These are phyloP conservation scores for Podospora fimiseda DNA, from an alignment of 495 filamentous ascomycete genomes.

Conservation along the genomic window DNA sequence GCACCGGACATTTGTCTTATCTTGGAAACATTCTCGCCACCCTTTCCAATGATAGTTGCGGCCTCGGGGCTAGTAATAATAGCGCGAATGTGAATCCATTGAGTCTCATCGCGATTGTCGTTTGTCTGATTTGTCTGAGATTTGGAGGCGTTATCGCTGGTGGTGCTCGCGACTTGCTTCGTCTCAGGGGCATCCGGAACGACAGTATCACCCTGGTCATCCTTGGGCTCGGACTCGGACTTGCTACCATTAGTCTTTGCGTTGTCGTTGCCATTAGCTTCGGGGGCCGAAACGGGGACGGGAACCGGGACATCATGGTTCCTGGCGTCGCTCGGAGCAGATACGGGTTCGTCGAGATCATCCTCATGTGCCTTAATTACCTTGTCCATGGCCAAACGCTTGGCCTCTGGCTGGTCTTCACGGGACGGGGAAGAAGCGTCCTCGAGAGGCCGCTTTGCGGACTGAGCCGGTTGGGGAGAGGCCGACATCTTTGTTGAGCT, in stretches of 20 bases:
- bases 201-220: conserved; percentile 58
- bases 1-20: conserved; percentile 87
- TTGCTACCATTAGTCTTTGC: conserved; percentile 49
- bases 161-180: conserved; percentile 41
- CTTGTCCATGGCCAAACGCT: conserved; percentile 94
- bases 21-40: conserved; percentile 94
- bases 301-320: conserved; percentile 24
- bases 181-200: conserved; percentile 61
- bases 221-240: conserved; percentile 50
- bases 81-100: conserved; percentile 93
- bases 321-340: conserved; percentile 19
- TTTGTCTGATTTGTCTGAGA: conserved; percentile 23
- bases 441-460: conserved; percentile 89
- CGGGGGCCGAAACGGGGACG: conserved; percentile 11
- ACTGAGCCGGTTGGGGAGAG: conserved; percentile 49
- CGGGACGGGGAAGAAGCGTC: conserved; percentile 92
- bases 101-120: conserved; percentile 69
- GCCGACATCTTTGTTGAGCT: conserved; percentile 45
- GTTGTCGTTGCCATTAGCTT: conserved; percentile 38
- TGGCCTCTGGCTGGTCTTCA: conserved; percentile 91
- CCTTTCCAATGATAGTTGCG: conserved; percentile 96
- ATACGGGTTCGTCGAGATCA: conserved; percentile 32
- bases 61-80: conserved; percentile 96
- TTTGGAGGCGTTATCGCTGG: conserved; percentile 38
- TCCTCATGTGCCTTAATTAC: conserved; percentile 50